phyloP scores from a whole-genome alignment of 1,284 basidiomycete genomes.

The Moesziomyces aphidis region DNA sequence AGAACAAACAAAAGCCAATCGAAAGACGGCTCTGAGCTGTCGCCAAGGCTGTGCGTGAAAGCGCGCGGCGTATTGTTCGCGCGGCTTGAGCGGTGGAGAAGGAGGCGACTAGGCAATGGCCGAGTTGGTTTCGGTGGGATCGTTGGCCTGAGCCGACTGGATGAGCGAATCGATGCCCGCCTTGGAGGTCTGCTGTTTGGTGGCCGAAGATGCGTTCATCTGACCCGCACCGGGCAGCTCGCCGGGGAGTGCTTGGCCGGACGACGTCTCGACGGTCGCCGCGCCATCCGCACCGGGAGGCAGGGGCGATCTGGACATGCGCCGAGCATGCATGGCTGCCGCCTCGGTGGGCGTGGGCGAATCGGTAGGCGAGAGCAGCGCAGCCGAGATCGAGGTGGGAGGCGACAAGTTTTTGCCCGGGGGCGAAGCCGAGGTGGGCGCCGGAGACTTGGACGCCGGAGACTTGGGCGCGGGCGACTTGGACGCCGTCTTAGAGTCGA shows the following conservation, averaged over 20 bases:
- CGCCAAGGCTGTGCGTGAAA: background rate
- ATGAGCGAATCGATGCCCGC: conserved; percentile 37
- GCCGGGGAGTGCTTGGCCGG: conserved; percentile 33
- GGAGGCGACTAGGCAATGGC: conserved; percentile 24
- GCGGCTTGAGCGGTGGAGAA: too few relatives aligned
- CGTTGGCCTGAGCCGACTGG: conserved; percentile 23
- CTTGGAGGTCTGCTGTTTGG: conserved; percentile 42
- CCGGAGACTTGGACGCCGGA: conserved; percentile 8
- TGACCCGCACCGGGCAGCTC: conserved; percentile 37
- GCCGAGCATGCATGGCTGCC: conserved; percentile 22
- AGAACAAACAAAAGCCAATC: too few relatives aligned
- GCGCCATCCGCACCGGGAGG: conserved; percentile 7
- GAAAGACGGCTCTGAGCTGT: too few relatives aligned
- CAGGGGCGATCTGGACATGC: conserved; percentile 23
- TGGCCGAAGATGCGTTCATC: conserved; percentile 39
- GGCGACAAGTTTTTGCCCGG: conserved; percentile 9
- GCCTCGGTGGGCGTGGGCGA: conserved; percentile 38
- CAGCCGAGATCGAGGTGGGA: conserved; percentile 36
- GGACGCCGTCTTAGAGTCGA: background rate
- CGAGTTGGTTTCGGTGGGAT: conserved; percentile 33
- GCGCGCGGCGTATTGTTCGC: background rate
- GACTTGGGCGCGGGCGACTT: conserved; percentile 12
- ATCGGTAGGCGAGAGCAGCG: conserved; percentile 37
- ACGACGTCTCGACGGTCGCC: conserved; percentile 23
- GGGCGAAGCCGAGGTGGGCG: conserved; percentile 16